Conservation (phyloP, 768 basidiomycete genomes). For the Phanerodontia chrysosporium region DNA sequence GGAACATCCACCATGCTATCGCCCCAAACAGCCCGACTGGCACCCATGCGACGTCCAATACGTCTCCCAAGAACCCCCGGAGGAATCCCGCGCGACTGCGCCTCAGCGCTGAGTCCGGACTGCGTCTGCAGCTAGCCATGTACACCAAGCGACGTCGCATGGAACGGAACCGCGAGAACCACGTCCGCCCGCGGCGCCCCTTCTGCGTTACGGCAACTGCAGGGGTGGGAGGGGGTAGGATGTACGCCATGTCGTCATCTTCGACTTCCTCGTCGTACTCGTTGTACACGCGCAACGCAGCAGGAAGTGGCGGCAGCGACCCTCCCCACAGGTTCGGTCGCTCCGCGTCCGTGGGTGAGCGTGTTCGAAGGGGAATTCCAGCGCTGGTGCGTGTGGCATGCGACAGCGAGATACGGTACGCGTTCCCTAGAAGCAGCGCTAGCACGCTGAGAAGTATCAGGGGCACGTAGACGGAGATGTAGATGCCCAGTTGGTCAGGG, state of each 20-base stretch:
- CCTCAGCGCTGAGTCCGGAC: neutral
- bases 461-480: slow-evolving; percentile 68
- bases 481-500: slow-evolving; percentile 82
- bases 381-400: neutral
- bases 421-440: slow-evolving; percentile 31
- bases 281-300: slow-evolving; percentile 6
- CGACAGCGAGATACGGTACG: slow-evolving; percentile 16
- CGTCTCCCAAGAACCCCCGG: slow-evolving; percentile 28
- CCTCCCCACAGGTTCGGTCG: slow-evolving; percentile 6
- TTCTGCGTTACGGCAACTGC: slow-evolving; percentile 10
- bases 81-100: slow-evolving; percentile 22
- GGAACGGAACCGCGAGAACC: neutral
- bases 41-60: slow-evolving; percentile 33
- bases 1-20: slow-evolving; percentile 30
- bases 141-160: slow-evolving; percentile 1
- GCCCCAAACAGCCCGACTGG: slow-evolving; percentile 29
- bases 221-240: slow-evolving; percentile 19
- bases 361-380: slow-evolving; percentile 3
- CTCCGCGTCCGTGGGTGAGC: slow-evolving; percentile 5
- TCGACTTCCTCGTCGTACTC: slow-evolving; percentile 1
- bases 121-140: neutral
- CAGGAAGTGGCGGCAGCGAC: slow-evolving; percentile 8
- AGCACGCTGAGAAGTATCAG: slow-evolving; percentile 57
- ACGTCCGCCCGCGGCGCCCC: neutral
- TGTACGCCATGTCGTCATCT: slow-evolving; percentile 13